Percentiles rank a stretch among this genome's conserved stretches.
Conservation (phyloP, 805 yeast species). For the Candida schatavii region DNA sequence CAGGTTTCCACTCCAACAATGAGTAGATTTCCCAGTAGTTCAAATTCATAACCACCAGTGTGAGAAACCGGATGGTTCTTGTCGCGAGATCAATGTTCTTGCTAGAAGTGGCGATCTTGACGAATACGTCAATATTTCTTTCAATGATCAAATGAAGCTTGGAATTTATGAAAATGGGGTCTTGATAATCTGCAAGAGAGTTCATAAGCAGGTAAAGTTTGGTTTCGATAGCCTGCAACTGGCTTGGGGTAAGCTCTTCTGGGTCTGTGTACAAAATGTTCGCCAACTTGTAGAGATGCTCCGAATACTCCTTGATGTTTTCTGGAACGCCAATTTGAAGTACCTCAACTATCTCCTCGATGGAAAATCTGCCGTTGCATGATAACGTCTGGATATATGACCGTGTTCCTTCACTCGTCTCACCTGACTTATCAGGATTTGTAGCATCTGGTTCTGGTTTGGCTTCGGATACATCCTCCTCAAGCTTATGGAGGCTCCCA, state of each 20-base stretch:
- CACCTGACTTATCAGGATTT: no score
- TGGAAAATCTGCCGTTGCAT: slow-evolving; percentile 7
- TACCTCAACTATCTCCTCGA: slow-evolving; percentile 25
- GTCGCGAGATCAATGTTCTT: slow-evolving; percentile 31
- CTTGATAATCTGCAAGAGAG: slow-evolving; percentile 19
- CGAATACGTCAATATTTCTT: slow-evolving; percentile 36
- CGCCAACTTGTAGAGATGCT: slow-evolving; percentile 33
- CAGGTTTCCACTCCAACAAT: slow-evolving; percentile 39
- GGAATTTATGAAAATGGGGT: slow-evolving; percentile 26
- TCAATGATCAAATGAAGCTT: slow-evolving; percentile 34
- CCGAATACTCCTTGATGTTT: slow-evolving; percentile 34
- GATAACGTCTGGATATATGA: slow-evolving; percentile 3
- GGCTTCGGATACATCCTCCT: no score
- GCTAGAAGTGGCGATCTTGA: slow-evolving; percentile 32
- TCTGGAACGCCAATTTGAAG: slow-evolving; percentile 26
- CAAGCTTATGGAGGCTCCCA: no score
- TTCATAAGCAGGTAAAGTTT: slow-evolving; percentile 25
- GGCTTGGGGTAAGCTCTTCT: slow-evolving; percentile 10
- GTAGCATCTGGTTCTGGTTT: no score
- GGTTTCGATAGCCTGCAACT: slow-evolving; percentile 16
- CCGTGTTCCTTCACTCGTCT: not conserved
- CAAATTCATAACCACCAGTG: slow-evolving; percentile 32
- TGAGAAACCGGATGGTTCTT: slow-evolving; percentile 33
- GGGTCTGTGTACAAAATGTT: slow-evolving; percentile 20
- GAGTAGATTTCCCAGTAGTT: slow-evolving; percentile 47